Evolutionary conservation across 2,329 filamentous ascomycete genomes (phyloP), one percentile per base, ranked within the genome.

Genomic region (Fusarium sp.): DNA sequence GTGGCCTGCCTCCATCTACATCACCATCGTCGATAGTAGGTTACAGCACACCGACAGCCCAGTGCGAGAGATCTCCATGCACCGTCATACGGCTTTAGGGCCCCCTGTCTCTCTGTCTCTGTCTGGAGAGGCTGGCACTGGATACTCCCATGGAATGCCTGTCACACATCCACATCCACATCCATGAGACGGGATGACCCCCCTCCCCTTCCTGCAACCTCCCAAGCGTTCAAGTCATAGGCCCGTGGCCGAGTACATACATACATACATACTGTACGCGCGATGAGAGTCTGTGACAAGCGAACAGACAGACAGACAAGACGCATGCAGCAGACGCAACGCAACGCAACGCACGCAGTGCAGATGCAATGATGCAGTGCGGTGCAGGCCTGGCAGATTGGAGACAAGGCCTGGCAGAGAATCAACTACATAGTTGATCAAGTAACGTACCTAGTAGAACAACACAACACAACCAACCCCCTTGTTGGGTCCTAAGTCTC

Each of bases 131-230:
- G 30, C 47, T 65, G 63, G 58, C 36, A 18, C 56, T 59, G 50
- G 50, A 38, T 28, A 38, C 44, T 45, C 32, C 61, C 42, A 57
- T 50, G 59, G 54, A 66, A 73, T 73, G 70, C 70, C 55, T 73
- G 70, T 63, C 70, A 73, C 70, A 42, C 66, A 66, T 55, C 63
- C 66, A 51, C 48, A 69, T 55, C 63, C 66, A 70, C 71, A 69
- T 69, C 66, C 65, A 50, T 60, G 64, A 72, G 72, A 74, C 68
- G 72, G 72, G 72, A 74, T 69, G 68, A 72, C 66, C 72, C 72
- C 61, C 63, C 51, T 30, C 32, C 35, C 57, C 68, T 60, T 74
- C 68, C 71, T 74, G 72, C 64, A 72, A 74, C 71, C 71, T 74
- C 70, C 66, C 66, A 73, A 63, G 41, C 55, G 55, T 69, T 35